Evolutionary conservation across 306 rosid genomes (phyloP), one percentile per base, ranked within the genome.

Genomic region (Trichosanthes truncata): DNA sequence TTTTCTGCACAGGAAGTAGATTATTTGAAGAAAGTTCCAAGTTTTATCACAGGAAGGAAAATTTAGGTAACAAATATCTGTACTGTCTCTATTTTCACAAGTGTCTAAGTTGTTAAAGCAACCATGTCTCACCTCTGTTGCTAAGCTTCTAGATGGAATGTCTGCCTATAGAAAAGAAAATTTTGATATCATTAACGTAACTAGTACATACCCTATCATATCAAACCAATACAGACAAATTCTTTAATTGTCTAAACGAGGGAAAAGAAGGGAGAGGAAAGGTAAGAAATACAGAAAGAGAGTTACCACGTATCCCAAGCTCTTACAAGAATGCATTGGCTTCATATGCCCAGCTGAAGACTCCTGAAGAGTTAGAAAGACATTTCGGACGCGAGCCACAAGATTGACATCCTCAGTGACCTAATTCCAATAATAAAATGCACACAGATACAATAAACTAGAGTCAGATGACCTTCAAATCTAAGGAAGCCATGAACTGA

Each of bases 401-500:
- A 89, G 69, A 78, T 80, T 84, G 80, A 83, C 84, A 89, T 91
- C 93, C 89, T 96, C 99, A 83, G 41, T 77, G 62, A 96, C 92
- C 98, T 96, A 91, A 80, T 76, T 56, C 81, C 77, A 83, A 78
- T 21, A 71, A 75, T 79, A 63, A 66, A 53, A 73, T 56, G 23
- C 45, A 56, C 8, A 66, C 45, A 18, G 25, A 72, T 48, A 14
- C 8, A 74, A 48, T 49, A 74, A 74, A 15, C 25, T 29, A 74
- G 41, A 74, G 38, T 74, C 15, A 74, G 41, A 49, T 29, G 14
- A 26, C 38, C 29, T 74, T 26, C 43, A 74, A 29, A 49, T 46
- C 3, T 6, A 74, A 72, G 57, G 7, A 71, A 63, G 23, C 20
- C 23, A 7, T 46, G 23, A 72, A 46, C 53, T 23, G 38, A 43